Evolutionary conservation across 225 moss, liverwort and hornwort species (phyloP).

Genomic region (Takakia lepidozioides): DNA sequence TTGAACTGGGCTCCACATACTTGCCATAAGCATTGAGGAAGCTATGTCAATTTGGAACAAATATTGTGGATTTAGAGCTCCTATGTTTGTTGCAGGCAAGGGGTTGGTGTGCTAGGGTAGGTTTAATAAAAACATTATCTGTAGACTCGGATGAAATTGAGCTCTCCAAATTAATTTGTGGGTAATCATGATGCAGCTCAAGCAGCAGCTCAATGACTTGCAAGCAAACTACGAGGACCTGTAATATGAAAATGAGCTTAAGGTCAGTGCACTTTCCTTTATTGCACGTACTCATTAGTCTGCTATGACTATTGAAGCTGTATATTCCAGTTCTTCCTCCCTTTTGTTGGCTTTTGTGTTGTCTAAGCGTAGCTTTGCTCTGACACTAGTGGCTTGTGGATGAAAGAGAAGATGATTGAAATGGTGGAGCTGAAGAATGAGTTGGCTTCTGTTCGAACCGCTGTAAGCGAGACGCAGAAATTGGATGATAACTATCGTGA

Average conservation of each 20-base stretch:
- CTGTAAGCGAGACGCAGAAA: constrained; percentile 32
- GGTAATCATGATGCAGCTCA: constrained; percentile 26
- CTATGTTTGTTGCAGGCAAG: no score
- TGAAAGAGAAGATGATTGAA: constrained; percentile 59
- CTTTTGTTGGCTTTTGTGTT: constrained; percentile 9
- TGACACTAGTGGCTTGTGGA: constrained; percentile 23
- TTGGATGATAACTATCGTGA: constrained; percentile 23
- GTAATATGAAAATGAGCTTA: constrained; percentile 52
- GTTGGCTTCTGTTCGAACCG: constrained; percentile 33
- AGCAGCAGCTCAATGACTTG: constrained; percentile 54
- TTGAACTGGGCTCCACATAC: no score
- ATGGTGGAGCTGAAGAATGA: constrained; percentile 57
- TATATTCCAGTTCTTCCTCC: no score
- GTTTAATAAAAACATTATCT: no score
- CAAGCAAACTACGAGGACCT: constrained; percentile 63
- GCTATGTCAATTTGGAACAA: no score
- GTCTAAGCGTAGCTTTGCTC: neutral
- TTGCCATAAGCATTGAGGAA: no score
- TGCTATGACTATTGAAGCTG: no score
- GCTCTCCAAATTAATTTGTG: no score
- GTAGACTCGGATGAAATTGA: no score
- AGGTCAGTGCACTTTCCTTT: constrained; percentile 24
- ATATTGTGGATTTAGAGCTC: no score
- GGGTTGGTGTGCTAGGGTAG: no score
- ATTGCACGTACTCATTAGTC: no score